Evolutionary conservation across 805 yeast species (phyloP).

Genomic region (Metschnikowia lochheadii): DNA sequence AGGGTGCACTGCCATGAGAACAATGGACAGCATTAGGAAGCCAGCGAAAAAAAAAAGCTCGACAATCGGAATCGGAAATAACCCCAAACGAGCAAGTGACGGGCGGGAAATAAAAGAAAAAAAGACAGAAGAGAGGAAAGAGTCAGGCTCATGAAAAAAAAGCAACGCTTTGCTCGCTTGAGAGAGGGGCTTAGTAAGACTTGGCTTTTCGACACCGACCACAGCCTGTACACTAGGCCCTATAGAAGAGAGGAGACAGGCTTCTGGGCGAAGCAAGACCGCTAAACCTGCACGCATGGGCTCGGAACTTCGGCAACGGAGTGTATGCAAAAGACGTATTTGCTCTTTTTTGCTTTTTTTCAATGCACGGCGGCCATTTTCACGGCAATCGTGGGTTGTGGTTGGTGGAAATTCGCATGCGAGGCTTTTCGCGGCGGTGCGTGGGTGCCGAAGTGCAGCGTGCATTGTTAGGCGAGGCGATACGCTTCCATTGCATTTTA

Average conservation of each 20-base stretch:
- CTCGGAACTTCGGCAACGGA: not conserved
- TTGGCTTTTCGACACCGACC: too few species aligned
- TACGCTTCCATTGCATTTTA: slow-evolving; percentile 4
- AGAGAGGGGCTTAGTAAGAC: too few species aligned
- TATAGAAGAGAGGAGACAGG: not conserved
- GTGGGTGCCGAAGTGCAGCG: not conserved
- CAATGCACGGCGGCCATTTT: not conserved
- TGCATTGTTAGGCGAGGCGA: slow-evolving; percentile 3
- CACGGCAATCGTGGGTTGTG: not conserved
- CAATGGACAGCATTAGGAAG: too few species aligned
- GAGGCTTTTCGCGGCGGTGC: not conserved
- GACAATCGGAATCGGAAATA: too few species aligned
- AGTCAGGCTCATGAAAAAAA: too few species aligned
- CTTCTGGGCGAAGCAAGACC: not conserved
- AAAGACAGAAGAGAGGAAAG: too few species aligned
- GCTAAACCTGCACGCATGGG: not conserved
- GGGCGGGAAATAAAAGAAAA: too few species aligned
- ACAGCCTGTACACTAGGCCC: not conserved
- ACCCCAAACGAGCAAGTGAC: too few species aligned
- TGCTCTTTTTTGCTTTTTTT: not conserved
- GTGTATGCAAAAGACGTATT: not conserved
- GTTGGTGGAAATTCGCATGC: not conserved
- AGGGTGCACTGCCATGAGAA: too few species aligned
- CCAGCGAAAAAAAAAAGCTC: too few species aligned
- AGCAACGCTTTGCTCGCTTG: too few species aligned